A percentile compares a stretch with the other conserved stretches of the same genome.
phyloP scores from a whole-genome alignment of 768 basidiomycete genomes.

The Asterophora lycoperdoides region DNA sequence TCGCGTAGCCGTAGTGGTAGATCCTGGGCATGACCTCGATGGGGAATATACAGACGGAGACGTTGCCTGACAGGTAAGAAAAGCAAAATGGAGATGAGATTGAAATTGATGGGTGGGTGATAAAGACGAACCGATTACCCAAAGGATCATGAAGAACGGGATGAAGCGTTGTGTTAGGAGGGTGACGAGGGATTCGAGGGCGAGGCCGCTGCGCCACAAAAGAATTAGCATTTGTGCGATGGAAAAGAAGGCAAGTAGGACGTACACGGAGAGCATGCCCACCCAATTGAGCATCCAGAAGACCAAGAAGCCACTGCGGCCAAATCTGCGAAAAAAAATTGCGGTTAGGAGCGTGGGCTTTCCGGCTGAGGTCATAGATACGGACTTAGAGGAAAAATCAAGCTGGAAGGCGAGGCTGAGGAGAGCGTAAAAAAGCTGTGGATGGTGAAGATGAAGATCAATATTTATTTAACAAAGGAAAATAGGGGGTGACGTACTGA shows the following conservation, averaged over 20 bases:
- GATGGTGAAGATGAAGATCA: not conserved
- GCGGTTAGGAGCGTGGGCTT: too few relatives aligned
- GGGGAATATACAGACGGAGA: conserved; percentile 51
- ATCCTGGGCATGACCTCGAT: conserved; percentile 42
- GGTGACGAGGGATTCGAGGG: conserved; percentile 55
- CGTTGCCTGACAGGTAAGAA: conserved; percentile 38
- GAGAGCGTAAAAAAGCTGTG: conserved; percentile 53
- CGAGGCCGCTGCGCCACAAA: conserved; percentile 43
- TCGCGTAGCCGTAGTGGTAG: conserved; percentile 50
- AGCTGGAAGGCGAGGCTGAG: conserved; percentile 58
- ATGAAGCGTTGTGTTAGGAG: conserved; percentile 49
- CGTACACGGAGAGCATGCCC: conserved; percentile 55
- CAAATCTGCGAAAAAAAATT: conserved; percentile 33
- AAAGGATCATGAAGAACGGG: conserved; percentile 57
- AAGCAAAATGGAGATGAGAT: too few relatives aligned
- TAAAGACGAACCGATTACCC: conserved; percentile 51
- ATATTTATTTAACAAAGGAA: not conserved
- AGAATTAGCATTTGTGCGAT: not conserved
- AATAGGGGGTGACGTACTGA: conserved; percentile 22
- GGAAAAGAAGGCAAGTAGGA: conserved; percentile 1
- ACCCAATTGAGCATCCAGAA: conserved; percentile 66
- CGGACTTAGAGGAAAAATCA: conserved; percentile 44
- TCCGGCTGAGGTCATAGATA: not conserved
- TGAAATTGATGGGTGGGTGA: too few relatives aligned
- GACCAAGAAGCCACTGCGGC: conserved; percentile 50